Evolutionary conservation across 345 rosid genomes (phyloP), one percentile per base, ranked within the genome.

Genomic region (Gossypium bickii): DNA sequence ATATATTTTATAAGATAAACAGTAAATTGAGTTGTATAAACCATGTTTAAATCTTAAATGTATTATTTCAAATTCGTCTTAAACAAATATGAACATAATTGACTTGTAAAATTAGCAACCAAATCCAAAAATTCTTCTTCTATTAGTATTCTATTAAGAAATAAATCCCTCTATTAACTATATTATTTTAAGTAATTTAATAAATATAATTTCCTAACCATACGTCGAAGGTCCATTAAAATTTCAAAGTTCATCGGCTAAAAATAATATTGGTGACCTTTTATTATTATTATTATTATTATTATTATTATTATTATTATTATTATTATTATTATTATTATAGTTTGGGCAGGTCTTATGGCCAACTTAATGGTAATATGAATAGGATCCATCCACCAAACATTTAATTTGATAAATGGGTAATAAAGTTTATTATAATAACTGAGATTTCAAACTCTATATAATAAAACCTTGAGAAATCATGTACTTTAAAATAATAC

Each of bases 401-500:
- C 48, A 47, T 73, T 43, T 58, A 7, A 48, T 17, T 4, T 2
- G 18, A 58, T 27, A 4, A 15, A 15, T 27, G 3, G 45, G 47
- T 48, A 27, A 34, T 4, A 53, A 47, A 25, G 34, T 3, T 63
- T 25, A 10, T 61, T 48, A 61, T 27, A 75, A 43, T 29, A 64
- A 75, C 65, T 34, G 25, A 48, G 63, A 48, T 27, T 47, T 43
- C n/a, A 52, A 52, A 55, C 45, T 56, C 1, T 41, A 63, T 55
- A 64, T 10, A 25, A 71, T 38, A 55, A 34, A 38, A 48, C 45
- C n/a, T 41, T 57, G 27, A 59, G 53, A 70, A 57, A 74, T 60
- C 44, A 29, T 27, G 24, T 17, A 29, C 51, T 3, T 16, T 15
- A 69, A 49, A 69, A 27, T 69, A 69, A 10, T 34, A 34, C 41